phyloP scores from a whole-genome alignment of 371 early-diverging fungal species.

The Nematocida parisii region DNA sequence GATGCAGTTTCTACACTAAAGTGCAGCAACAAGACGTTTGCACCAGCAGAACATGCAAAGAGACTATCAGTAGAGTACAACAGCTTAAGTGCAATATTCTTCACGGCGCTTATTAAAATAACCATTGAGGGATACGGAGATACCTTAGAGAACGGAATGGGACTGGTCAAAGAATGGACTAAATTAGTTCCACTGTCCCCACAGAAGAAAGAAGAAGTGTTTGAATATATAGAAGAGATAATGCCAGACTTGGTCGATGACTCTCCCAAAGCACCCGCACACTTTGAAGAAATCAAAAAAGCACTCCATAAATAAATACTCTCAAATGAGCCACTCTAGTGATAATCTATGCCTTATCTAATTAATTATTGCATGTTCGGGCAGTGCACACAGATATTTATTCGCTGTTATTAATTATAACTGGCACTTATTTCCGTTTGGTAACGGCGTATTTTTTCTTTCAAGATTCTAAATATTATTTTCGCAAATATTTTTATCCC shows the following conservation, averaged over 20 bases:
- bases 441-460: too few relatives aligned
- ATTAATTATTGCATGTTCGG: too few relatives aligned
- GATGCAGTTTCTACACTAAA: neutral
- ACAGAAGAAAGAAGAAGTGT: slow-evolving; percentile 37
- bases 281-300: slow-evolving; percentile 23
- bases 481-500: slow-evolving; percentile 49
- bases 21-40: neutral
- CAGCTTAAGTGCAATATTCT: slow-evolving; percentile 17
- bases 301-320: slow-evolving; percentile 36
- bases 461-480: neutral
- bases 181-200: neutral
- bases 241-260: slow-evolving; percentile 50
- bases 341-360: neutral
- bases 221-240: slow-evolving; percentile 38
- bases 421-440: too few relatives aligned
- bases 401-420: neutral
- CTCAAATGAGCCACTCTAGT: neutral
- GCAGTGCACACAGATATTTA: neutral
- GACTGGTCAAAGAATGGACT: slow-evolving; percentile 33
- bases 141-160: slow-evolving; percentile 14
- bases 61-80: neutral
- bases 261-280: slow-evolving; percentile 39
- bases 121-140: slow-evolving; percentile 41
- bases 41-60: slow-evolving; percentile 6
- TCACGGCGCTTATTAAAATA: slow-evolving; percentile 31